Evolutionary conservation across 1,139 yeast genomes (phyloP), one percentile per base, ranked within the genome.

Genomic region (Suhomyces atakaporum): DNA sequence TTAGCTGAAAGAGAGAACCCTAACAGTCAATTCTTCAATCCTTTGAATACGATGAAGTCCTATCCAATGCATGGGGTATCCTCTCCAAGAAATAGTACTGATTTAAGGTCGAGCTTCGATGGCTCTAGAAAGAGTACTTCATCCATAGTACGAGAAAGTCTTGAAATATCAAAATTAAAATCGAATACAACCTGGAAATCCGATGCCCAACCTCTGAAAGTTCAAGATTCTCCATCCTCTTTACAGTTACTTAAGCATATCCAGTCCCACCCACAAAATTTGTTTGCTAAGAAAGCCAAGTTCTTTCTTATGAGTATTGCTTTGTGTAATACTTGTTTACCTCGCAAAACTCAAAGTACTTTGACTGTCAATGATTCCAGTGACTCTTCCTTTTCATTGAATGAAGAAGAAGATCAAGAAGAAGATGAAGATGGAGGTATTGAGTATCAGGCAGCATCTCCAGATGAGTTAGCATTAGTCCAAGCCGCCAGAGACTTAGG

Each of bases 401-500:
- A 27, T 5, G 53, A 26, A 46, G 60, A 52, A 9, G 44, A 40
- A 3, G 31, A 29, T 6, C 48, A 41, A 13, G 44, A 47, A 7
- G 67, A 61, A 8, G 83, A 75, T 31, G 76, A 61, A 8, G 83
- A 75, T 32, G 76, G 67, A 16, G 66, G 66, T 28, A 75, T 89
- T 14, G 79, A 77, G 31, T 94, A 90, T 51, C 97, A 89, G 56
- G 88, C 97, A 0, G 81, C 97, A 0, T 90, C 97, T 0, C 98
- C 98, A 0, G 98, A 92, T 64, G 99, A 92, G 57, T 62, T 90
- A 36, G 98, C 99, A 0, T 68, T 92, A 27, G 92, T 92, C 2
- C 80, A 84, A 39, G 98, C 97, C 1, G 98, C 98, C 0, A 73
- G 96, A 47, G 98, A 92, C 56, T 71, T 92, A 68, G 98, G 98